Evolutionary conservation across 768 basidiomycete genomes (phyloP), one percentile per base, ranked within the genome.

Genomic region (Russula emetica): DNA sequence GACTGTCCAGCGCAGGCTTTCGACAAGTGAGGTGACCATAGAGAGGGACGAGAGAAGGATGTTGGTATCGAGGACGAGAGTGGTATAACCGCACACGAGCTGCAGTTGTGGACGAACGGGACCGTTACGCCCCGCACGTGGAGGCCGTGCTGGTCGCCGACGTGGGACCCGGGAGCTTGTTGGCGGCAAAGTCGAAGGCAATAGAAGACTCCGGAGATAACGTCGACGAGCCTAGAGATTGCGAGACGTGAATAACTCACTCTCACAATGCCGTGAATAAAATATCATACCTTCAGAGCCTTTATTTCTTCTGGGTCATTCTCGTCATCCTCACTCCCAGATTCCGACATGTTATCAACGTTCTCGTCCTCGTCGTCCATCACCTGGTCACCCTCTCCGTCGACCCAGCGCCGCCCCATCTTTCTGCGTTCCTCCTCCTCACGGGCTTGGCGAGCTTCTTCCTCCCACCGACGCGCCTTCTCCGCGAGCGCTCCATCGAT

Each of bases 1-100:
- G 52, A 96, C 80, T 0, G 92, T 97, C 94, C 94, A 98, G 30
- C 78, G 78, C 20, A 85, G 75, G 64, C 85, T 86, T 73, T 96
- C 92, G 57, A 98, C 79, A 63, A 98, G 79, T 14, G 86, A 82
- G 0, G 83, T 74, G 63, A 99, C 80, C 67, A 88, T 78, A 0
- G 85, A 73, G 5, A 98, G 79, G 0, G 92, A 93, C 0, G 92
- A 89, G 18, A 98, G 81, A 0, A 99, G 79, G 61, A 98, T 91
- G 76, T 98, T 98, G 54, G 96, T 98, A 75, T 98, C 96, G 71
- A 96, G 78, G 32, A 99, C 87, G 62, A 99, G 87, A 51, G 89
- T 79, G 13, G 93, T 93, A 75, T 94, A 97, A 2, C 96, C 96
- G 3, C 91, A 82, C 7, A 90, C 77, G 68, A 93, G 82, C 54